Evolutionary conservation across 257 asterid species (phyloP).

Genomic region (Solanum sitiens): DNA sequence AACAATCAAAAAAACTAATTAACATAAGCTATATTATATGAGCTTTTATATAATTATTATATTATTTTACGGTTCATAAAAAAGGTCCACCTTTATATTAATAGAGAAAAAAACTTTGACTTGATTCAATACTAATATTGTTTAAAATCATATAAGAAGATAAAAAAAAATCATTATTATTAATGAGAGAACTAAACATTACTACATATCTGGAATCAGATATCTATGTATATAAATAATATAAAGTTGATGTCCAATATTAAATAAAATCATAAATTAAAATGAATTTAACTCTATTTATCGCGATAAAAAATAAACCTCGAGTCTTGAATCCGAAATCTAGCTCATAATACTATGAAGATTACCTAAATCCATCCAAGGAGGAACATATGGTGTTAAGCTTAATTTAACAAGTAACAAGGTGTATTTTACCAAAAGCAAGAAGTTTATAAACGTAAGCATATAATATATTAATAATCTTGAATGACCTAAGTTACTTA

Average conservation of each 20-base stretch:
- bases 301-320: neutral
- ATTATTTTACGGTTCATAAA: neutral
- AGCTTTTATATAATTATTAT: neutral
- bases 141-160: too few species aligned
- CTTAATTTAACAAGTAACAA: neutral
- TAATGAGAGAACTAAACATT: neutral
- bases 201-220: accelerated
- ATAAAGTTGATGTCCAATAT: neutral
- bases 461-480: neutral
- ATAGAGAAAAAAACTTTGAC: too few species aligned
- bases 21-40: neutral
- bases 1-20: too few species aligned
- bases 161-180: too few species aligned
- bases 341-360: neutral
- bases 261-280: neutral
- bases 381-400: neutral
- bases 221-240: neutral
- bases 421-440: neutral
- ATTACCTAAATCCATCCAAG: neutral
- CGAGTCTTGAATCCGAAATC: neutral
- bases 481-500: neutral
- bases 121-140: too few species aligned
- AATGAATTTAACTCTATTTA: neutral
- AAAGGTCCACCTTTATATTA: neutral
- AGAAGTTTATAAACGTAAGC: neutral